Conservation (phyloP, 176 grass and related monocot species). For the Musa acuminata region DNA sequence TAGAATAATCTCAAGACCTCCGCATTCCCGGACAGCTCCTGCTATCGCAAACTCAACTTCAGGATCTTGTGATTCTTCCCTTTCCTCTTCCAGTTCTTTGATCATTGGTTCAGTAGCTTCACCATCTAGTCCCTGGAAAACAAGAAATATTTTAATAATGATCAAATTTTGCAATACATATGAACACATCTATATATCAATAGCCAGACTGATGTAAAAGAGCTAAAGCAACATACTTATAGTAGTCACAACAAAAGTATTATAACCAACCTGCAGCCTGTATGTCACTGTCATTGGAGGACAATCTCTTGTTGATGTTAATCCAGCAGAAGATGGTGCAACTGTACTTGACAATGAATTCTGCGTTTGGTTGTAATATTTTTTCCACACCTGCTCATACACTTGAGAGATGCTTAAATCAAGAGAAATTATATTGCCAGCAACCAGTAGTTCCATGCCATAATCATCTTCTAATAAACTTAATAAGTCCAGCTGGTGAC, state of each 20-base stretch:
- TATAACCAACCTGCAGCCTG: conserved; percentile 68
- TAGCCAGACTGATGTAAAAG: no score
- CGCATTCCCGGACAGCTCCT: conserved; percentile 86
- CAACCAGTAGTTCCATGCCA: conserved; percentile 91
- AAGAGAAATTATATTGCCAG: conserved; percentile 98
- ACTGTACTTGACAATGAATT: conserved; percentile 42
- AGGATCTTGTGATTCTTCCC: conserved; percentile 94
- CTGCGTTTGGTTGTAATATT: conserved; percentile 62
- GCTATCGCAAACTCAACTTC: conserved; percentile 96
- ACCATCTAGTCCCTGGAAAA: conserved; percentile 84
- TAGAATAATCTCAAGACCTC: conserved; percentile 90
- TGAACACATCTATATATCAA: not conserved
- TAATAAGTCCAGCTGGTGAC: conserved; percentile 86
- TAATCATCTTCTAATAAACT: conserved; percentile 92
- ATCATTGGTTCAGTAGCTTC: conserved; percentile 99
- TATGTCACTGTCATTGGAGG: conserved; percentile 93
- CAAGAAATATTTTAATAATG: conserved; percentile 5
- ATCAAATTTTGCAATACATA: not conserved
- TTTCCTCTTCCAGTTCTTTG: conserved; percentile 98
- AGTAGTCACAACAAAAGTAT: not conserved
- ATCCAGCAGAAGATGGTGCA: conserved; percentile 29
- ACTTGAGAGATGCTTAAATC: conserved; percentile 92
- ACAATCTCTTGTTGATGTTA: conserved; percentile 61
- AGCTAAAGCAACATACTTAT: not conserved
- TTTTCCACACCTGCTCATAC: conserved; percentile 96